These are phyloP conservation scores for Torulaspora delbrueckii DNA, from an alignment of 805 yeast species.

Conservation along the genomic window DNA sequence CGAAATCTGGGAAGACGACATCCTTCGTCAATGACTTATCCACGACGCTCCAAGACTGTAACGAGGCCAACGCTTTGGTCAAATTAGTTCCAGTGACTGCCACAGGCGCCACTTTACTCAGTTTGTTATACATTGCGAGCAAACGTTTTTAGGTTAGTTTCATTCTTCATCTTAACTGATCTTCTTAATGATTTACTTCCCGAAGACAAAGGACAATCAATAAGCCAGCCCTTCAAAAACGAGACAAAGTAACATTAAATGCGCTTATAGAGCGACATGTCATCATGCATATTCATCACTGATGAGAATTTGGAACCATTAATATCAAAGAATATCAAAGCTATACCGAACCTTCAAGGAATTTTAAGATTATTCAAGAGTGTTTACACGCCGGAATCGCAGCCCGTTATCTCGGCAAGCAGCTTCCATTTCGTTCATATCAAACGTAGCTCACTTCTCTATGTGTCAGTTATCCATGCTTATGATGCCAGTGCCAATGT, in stretches of 20 bases:
- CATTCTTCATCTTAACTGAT: neutral
- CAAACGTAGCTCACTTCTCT: conserved; percentile 26
- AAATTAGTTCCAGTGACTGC: conserved; percentile 29
- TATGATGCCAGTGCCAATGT: conserved; percentile 15
- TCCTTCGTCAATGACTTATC: conserved; percentile 32
- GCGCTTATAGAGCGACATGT: conserved; percentile 14
- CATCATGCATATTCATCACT: conserved; percentile 27
- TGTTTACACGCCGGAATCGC: conserved; percentile 11
- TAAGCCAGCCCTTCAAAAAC: neutral
- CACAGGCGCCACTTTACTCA: conserved; percentile 31
- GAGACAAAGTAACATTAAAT: neutral
- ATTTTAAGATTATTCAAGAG: conserved; percentile 21
- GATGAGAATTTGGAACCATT: conserved; percentile 31
- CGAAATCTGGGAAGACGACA: conserved; percentile 46
- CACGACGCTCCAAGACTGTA: conserved; percentile 28
- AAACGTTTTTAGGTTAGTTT: neutral
- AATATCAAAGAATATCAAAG: conserved; percentile 25
- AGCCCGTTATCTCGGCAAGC: conserved; percentile 17
- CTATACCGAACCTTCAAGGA: conserved; percentile 23
- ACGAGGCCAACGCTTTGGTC: conserved; percentile 12
- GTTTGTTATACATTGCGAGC: conserved; percentile 37
- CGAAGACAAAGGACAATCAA: neutral
- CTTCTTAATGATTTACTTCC: neutral
- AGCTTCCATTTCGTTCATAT: conserved; percentile 23
- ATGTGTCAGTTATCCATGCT: conserved; percentile 20